These are phyloP conservation scores for Cornus florida DNA, from an alignment of 148 eudicot species.

Conservation along the genomic window DNA sequence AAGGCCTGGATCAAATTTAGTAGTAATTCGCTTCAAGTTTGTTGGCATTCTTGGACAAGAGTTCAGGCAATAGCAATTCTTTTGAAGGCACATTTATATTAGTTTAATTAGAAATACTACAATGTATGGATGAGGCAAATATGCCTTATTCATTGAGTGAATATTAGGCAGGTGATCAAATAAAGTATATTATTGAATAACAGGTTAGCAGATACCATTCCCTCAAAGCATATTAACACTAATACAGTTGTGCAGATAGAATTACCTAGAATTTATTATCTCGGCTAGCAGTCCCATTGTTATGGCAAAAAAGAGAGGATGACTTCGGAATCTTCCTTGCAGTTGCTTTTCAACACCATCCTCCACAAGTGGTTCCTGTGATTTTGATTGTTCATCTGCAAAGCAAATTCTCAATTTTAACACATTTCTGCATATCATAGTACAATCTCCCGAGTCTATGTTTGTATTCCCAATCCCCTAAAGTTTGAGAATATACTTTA, in stretches of 20 bases:
- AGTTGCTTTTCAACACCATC: conserved; percentile 28
- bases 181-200: background rate
- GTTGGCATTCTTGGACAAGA: no score
- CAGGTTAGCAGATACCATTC: background rate
- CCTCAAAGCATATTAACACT: background rate
- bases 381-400: conserved; percentile 47
- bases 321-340: conserved; percentile 60
- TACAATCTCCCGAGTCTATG: background rate
- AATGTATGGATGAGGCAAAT: background rate
- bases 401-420: conserved; percentile 8
- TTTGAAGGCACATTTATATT: no score
- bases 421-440: background rate
- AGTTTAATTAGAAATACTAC: background rate
- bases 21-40: no score
- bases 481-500: background rate
- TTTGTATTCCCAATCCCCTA: background rate
- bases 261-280: conserved; percentile 92
- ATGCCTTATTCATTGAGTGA: background rate
- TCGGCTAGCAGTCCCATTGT: conserved; percentile 89
- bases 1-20: no score
- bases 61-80: no score
- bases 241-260: conserved; percentile 9
- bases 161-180: background rate
- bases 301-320: conserved; percentile 94
- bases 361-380: conserved; percentile 31